Evolutionary conservation across 2,329 filamentous ascomycete genomes (phyloP), one percentile per base, ranked within the genome.

Genomic region (Sphaerulina populicola): DNA sequence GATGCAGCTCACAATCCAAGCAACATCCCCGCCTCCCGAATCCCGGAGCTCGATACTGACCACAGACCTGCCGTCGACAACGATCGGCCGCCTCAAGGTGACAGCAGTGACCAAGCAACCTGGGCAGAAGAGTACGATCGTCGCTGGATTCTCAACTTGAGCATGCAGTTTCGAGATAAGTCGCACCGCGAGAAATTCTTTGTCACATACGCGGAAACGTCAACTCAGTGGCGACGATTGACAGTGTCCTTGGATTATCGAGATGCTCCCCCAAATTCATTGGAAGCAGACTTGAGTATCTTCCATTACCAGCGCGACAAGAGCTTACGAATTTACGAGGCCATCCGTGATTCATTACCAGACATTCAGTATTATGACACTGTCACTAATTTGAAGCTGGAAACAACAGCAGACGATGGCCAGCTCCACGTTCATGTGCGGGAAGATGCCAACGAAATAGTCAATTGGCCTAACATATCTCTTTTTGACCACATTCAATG

Each of bases 151-250:
- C 75, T 98, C 60, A 98, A 98, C 65, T 77, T 97, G 54, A 96
- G 89, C 70, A 96, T 98, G 93, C 89, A 95, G 68, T 98, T 96
- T 68, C 82, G 90, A 53, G 93, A 98, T 71, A 84, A 85, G 62
- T 94, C 90, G 10, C 86, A 87, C 61, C 80, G 91, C 39, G 93
- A 98, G 69, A 98, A 98, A 68, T 97, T 97, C 73, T 98, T 97
- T 68, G 83, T 98, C 57, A 97, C 93, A 0, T 98, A 87, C 67
- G 87, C 89, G 43, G 85, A 94, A 67, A 78, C 79, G 43, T 82
- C 87, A 4, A 85, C 80, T 56, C 74, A 81, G 55, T 95, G 90
- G 87, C 81, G 88, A 49, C 79, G 91, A 44, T 85, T 98, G 45
- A 97, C 93, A 2, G 82, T 98, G 29, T 96, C 93, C 0, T 81